These are phyloP conservation scores for Chiua virens DNA, from an alignment of 768 basidiomycete genomes.

Conservation along the genomic window DNA sequence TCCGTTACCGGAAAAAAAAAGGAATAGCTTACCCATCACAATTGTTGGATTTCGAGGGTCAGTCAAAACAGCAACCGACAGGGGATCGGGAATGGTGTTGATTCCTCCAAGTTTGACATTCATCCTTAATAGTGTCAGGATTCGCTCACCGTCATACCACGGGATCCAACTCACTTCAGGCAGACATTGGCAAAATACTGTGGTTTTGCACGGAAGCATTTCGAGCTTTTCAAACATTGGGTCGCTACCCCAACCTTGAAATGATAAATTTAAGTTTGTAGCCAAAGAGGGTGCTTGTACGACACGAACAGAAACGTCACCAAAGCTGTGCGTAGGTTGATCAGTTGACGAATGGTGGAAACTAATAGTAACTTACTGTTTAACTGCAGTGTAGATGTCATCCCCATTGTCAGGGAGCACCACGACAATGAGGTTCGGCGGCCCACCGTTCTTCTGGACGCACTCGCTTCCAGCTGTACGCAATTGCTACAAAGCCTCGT, in stretches of 20 bases:
- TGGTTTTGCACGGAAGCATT: conserved; percentile 64
- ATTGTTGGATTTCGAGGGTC: conserved; percentile 76
- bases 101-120: conserved; percentile 86
- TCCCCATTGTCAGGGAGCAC: conserved; percentile 73
- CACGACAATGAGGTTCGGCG: conserved; percentile 62
- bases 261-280: conserved; percentile 3
- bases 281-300: neutral
- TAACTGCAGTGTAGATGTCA: conserved; percentile 77
- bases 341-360: conserved; percentile 1
- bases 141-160: neutral
- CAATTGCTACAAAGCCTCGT: conserved; percentile 41
- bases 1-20: neutral
- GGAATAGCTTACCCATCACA: conserved; percentile 58
- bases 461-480: conserved; percentile 49
- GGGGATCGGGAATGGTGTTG: conserved; percentile 72
- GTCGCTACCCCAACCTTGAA: conserved; percentile 70
- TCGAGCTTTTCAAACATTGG: conserved; percentile 69
- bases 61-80: conserved; percentile 60
- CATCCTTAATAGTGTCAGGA: conserved; percentile 44
- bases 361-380: conserved; percentile 55
- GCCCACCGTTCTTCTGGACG: conserved; percentile 35
- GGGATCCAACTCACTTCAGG: conserved; percentile 57
- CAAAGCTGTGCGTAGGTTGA: conserved; percentile 57
- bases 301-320: conserved; percentile 55
- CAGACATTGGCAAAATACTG: conserved; percentile 84